Evolutionary conservation across 169 alveolate species (phyloP).

Genomic region (Eimeria sp.): DNA sequence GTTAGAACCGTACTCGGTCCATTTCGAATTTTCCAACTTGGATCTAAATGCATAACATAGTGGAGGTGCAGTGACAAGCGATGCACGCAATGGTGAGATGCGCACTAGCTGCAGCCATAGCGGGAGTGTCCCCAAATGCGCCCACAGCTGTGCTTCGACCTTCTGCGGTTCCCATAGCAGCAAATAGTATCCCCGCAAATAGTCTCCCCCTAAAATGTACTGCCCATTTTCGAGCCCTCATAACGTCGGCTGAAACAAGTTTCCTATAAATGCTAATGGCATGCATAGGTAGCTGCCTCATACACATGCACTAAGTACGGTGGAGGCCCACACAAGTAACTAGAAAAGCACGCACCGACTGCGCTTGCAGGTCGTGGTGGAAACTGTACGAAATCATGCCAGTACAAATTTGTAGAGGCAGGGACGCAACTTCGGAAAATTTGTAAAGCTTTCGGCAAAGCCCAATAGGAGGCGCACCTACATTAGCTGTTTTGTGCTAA

Average conservation of each 20-base stretch:
- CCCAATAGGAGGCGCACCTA: not conserved
- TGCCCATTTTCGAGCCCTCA: no score
- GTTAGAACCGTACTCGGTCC: not conserved
- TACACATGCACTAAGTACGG: not conserved
- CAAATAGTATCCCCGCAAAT: no score
- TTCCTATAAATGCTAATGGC: not conserved
- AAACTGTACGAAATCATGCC: not conserved
- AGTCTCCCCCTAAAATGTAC: no score
- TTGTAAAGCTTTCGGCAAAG: no score
- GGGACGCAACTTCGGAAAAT: no score
- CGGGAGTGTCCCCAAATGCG: no score
- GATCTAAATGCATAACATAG: not conserved
- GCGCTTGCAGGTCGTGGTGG: not conserved
- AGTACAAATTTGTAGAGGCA: not conserved
- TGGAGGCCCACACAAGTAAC: not conserved
- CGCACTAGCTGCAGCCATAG: not conserved
- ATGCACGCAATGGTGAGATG: not conserved
- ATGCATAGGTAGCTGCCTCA: not conserved
- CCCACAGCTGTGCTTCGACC: not conserved
- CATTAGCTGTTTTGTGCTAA: not conserved
- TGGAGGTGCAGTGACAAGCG: not conserved
- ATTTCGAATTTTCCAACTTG: not conserved
- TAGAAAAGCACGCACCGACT: not conserved
- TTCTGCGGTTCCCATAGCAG: not conserved
- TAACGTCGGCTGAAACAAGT: no score